Evolutionary conservation across 164 flowering plant genomes (phyloP).

Genomic region (Stephania japonica): DNA sequence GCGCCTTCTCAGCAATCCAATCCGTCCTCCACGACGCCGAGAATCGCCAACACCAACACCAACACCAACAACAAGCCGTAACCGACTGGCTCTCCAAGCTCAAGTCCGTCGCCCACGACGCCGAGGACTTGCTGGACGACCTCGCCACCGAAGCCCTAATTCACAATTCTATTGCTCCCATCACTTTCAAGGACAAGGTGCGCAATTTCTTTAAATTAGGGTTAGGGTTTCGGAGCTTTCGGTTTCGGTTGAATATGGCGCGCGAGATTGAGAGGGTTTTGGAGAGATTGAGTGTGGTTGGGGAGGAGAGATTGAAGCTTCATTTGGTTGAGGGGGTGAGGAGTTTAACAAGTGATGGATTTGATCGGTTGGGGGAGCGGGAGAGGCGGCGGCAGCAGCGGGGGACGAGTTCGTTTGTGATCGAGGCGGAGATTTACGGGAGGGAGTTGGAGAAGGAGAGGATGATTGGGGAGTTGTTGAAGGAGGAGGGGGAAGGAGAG

Average conservation of each 20-base stretch:
- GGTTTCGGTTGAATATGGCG: background rate
- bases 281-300: background rate
- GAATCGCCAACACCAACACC: background rate
- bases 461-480: background rate
- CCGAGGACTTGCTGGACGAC: background rate
- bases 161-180: background rate
- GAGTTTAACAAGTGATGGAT: background rate
- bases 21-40: background rate
- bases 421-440: background rate
- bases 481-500: background rate
- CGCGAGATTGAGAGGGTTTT: background rate
- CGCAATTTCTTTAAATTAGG: background rate
- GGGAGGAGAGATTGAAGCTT: background rate
- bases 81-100: background rate
- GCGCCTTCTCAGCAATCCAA: background rate
- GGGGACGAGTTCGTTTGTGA: background rate
- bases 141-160: background rate
- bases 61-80: background rate
- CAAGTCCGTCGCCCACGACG: background rate
- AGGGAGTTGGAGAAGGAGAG: constrained; percentile 1
- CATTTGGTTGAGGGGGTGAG: background rate
- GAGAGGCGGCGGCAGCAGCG: background rate
- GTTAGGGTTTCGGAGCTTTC: background rate
- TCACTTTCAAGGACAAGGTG: background rate
- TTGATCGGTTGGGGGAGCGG: too few species aligned